Evolutionary conservation across 1,139 yeast species (phyloP).

Genomic region (Lodderomyces parapsilosis): DNA sequence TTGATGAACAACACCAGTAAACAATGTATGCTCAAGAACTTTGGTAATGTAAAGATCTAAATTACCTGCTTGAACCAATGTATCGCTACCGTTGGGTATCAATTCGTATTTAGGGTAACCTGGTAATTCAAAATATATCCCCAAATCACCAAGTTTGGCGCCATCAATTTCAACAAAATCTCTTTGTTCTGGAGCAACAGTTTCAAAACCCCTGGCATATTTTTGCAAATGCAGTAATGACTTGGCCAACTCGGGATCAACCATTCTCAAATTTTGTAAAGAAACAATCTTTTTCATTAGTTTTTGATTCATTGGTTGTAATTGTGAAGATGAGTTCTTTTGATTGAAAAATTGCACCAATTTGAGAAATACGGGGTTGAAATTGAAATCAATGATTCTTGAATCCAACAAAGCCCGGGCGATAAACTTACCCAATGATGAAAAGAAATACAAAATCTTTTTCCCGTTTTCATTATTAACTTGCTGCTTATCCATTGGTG

Average conservation of each 20-base stretch:
- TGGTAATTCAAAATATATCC: slow-evolving; percentile 63
- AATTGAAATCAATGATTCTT: slow-evolving; percentile 77
- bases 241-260: slow-evolving; percentile 63
- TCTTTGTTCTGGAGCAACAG: slow-evolving; percentile 18
- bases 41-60: slow-evolving; percentile 55
- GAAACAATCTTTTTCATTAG: slow-evolving; percentile 30
- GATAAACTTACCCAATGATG: slow-evolving; percentile 74
- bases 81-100: slow-evolving; percentile 52
- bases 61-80: slow-evolving; percentile 51
- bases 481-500: slow-evolving; percentile 47
- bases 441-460: slow-evolving; percentile 54
- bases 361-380: slow-evolving; percentile 70
- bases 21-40: slow-evolving; percentile 63
- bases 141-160: slow-evolving; percentile 48
- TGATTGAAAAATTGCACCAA: slow-evolving; percentile 34
- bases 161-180: slow-evolving; percentile 36
- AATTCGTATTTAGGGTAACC: slow-evolving; percentile 69
- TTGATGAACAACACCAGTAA: slow-evolving; percentile 64
- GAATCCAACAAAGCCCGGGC: slow-evolving; percentile 88
- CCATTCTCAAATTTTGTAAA: slow-evolving; percentile 42
- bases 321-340: slow-evolving; percentile 8
- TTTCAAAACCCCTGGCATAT: slow-evolving; percentile 33
- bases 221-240: slow-evolving; percentile 56
- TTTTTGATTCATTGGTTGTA: slow-evolving; percentile 10
- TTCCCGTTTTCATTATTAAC: slow-evolving; percentile 36